Base-by-base conservation (phyloP, 2,329 filamentous ascomycete genomes). In the Alternaria triticina region DNA sequence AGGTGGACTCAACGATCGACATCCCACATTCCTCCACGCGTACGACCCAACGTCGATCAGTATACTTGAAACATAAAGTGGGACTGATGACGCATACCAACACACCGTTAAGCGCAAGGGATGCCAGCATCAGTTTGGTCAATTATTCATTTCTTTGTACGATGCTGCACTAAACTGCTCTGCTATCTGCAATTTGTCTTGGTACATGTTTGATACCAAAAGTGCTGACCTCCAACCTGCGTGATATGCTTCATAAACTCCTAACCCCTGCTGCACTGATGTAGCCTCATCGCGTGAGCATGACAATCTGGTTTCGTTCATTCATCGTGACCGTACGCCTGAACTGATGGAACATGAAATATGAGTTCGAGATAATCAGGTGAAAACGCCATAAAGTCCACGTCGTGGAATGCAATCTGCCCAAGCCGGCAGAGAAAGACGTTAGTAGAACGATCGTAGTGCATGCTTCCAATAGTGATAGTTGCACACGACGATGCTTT, bases 161-260 rank as follows among this genome's bases (percentile, higher is more conserved):
- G 33, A 63, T 56, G 15, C 44, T 61, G 12, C 20, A 10, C 25
- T 54, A 36, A 17, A 44, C 43, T 44, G 12, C 23, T 40, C 15
- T 62, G 44, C 25, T 55, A 46, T 20, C 15, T 36, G 33, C 54
- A 62, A 61, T 58, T 45, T 62, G 44, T 58, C 54, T 55, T 36
- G 13, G 36, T 50, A 50, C 49, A 54, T 40, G 44, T 45, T 44
- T 43, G 22, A 20, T 43, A 27, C 46, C 28, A 17, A 49, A 15
- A 15, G 30, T 17, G 11, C 22, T 17, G 30, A 9, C 33, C 49
- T 36, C 58, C 10, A 50, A 17, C 27, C 46, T 30, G 51, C 45
- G 15, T 52, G 9, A 56, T 27, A 51, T 60, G 36, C 46, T 30
- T 47, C 46, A 20, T 60, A 54, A 27, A 60, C 51, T 56, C 58